These are phyloP conservation scores for Durio zibethinus DNA, from an alignment of 345 rosid genomes.

Conservation along the genomic window DNA sequence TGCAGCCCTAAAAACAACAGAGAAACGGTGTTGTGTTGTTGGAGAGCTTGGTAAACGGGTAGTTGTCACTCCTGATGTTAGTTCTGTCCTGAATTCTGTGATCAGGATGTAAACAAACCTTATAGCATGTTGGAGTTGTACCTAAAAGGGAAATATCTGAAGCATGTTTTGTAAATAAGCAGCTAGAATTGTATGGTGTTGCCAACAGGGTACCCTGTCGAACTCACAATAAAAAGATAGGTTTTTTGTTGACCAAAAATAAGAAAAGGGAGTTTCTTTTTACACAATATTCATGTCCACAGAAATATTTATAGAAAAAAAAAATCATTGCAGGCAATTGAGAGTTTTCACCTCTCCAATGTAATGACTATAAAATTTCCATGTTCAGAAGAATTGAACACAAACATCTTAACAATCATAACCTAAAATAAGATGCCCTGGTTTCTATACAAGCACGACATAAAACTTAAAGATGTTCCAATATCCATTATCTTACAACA, in stretches of 20 bases:
- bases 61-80: constrained; percentile 49
- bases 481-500: not conserved
- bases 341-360: too few species aligned
- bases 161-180: not conserved
- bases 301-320: too few species aligned
- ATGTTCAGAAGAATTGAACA: not conserved
- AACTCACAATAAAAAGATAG: too few species aligned
- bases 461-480: not conserved
- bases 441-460: not conserved
- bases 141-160: not conserved
- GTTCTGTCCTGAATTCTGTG: constrained; percentile 31
- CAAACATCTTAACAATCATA: not conserved
- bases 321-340: too few species aligned
- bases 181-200: not conserved
- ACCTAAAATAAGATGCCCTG: not conserved
- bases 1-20: constrained; percentile 43
- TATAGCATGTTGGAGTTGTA: not conserved
- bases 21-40: constrained; percentile 41
- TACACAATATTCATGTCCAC: too few species aligned
- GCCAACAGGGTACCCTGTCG: not conserved
- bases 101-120: constrained; percentile 1
- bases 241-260: too few species aligned
- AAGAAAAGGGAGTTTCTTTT: too few species aligned
- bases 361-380: not conserved
- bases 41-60: constrained; percentile 49